phyloP scores from a whole-genome alignment of 1,284 basidiomycete species.

The Ustilago esculenta region DNA sequence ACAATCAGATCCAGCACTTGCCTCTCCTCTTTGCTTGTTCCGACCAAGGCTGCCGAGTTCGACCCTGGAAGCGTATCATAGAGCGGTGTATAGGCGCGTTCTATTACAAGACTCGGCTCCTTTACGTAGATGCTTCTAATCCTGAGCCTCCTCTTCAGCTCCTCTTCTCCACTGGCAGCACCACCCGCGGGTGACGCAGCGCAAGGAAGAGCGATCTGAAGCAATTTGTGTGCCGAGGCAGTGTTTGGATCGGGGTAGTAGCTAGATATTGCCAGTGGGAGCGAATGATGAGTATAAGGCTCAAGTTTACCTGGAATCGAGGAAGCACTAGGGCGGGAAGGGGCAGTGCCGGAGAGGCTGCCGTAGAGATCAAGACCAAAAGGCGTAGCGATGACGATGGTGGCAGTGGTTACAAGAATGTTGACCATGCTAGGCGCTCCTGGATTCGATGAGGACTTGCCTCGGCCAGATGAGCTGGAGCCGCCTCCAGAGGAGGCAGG shows the following conservation, averaged over 20 bases:
- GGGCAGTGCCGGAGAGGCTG: constrained; percentile 3
- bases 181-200: not conserved
- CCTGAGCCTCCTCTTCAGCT: constrained; percentile 8
- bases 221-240: constrained; percentile 25
- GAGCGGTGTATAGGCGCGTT: constrained; percentile 55
- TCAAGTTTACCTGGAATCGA: constrained; percentile 32
- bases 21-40: not conserved
- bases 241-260: constrained; percentile 23
- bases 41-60: constrained; percentile 1
- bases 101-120: constrained; percentile 51
- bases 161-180: not conserved
- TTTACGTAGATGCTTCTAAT: constrained; percentile 48
- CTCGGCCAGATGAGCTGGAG: constrained; percentile 2
- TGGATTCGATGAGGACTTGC: not conserved
- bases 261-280: constrained; percentile 11
- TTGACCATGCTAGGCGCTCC: constrained; percentile 9
- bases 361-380: constrained; percentile 19
- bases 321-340: constrained; percentile 8
- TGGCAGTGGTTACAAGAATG: constrained; percentile 23
- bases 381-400: constrained; percentile 13
- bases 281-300: constrained; percentile 19
- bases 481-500: not conserved
- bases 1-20: constrained; percentile 38
- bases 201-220: constrained; percentile 19
- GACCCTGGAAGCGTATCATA: constrained; percentile 37